Evolutionary conservation across 768 basidiomycete species (phyloP), one percentile per base, ranked within the genome.

Genomic region (Amanita phalloides): DNA sequence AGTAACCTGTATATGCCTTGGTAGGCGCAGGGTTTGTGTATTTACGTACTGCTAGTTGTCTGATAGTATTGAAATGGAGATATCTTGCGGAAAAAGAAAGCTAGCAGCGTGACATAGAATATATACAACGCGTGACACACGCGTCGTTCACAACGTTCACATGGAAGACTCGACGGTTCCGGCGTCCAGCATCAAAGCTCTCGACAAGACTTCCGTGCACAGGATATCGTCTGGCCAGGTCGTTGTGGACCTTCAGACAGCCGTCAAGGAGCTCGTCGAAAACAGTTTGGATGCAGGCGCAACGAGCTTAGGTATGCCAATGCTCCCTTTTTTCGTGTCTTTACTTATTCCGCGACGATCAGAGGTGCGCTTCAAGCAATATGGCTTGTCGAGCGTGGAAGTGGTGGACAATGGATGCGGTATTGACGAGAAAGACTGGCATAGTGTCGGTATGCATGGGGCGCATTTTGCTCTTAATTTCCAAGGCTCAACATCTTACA

Each of bases 201-300:
- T 97, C 56, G 90, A 94, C 60, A 67, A 69, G 2, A 66, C 74
- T 4, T 89, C 93, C 3, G 74, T 94, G 8, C 96, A 98, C 64
- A 75, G 79, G 49, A 89, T 99, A 49, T 89, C 93, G 0, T 91
- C 91, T 2, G 95, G 95, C 1, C 96, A 98, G 64, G 95, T 98
- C 43, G 87, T 98, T 1, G 75, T 94, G 25, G 92, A 96, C 63
- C 77, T 98, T 0, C 91, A 93, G 62, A 89, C 87, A 0, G 91
- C 92, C 1, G 84, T 97, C 53, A 99, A 98, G 64, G 96, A 99
- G 65, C 79, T 98, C 7, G 79, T 99, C 2, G 96, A 99, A 68
- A 99, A 99, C 64, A 89, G 90, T 53, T 70, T 97, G 26, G 96
- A 99, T 64, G 93, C 96, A 1, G 87, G 86, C 0, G 90, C 93